Percentiles rank a stretch among this genome's conserved stretches.
Conservation (phyloP, 352 stramenopile species). For the Pythium coloratum region DNA sequence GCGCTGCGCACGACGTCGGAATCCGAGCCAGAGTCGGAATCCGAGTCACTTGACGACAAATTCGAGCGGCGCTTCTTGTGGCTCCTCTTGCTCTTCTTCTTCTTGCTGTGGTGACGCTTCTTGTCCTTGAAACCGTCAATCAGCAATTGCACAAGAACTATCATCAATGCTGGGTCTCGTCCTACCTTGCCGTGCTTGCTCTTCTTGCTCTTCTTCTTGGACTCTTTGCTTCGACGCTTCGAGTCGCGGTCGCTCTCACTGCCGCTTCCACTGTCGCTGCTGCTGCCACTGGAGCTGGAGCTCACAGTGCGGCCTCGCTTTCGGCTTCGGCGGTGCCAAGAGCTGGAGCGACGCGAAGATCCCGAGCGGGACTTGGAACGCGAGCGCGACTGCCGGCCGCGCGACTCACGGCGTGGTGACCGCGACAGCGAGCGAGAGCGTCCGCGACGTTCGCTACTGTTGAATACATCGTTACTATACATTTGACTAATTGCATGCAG, state of each 20-base stretch:
- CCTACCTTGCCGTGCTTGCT: conserved; percentile 37
- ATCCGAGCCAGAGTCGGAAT: conserved; percentile 38
- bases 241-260: conserved; percentile 26
- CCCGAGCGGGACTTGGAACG: conserved; percentile 3
- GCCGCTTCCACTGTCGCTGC: conserved; percentile 26
- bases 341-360: conserved; percentile 10
- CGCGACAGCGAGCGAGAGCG: conserved; percentile 16
- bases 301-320: conserved; percentile 10
- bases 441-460: not conserved
- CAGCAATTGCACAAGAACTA: not conserved
- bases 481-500: not conserved
- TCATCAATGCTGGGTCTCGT: not conserved
- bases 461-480: not conserved
- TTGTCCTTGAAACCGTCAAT: conserved; percentile 19
- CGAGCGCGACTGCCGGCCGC: conserved; percentile 3
- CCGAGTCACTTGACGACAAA: conserved; percentile 14
- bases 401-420: conserved; percentile 9
- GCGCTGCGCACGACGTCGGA: conserved; percentile 72
- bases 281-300: not conserved
- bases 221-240: conserved; percentile 25
- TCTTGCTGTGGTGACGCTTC: conserved; percentile 19
- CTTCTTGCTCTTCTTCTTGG: conserved; percentile 45
- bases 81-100: conserved; percentile 34
- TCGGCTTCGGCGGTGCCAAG: not conserved
- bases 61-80: conserved; percentile 1